A percentile compares a stretch with the other conserved stretches of the same genome.
Conservation (phyloP, 1,284 basidiomycete genomes). For the Ganoderma leucocontextum region DNA sequence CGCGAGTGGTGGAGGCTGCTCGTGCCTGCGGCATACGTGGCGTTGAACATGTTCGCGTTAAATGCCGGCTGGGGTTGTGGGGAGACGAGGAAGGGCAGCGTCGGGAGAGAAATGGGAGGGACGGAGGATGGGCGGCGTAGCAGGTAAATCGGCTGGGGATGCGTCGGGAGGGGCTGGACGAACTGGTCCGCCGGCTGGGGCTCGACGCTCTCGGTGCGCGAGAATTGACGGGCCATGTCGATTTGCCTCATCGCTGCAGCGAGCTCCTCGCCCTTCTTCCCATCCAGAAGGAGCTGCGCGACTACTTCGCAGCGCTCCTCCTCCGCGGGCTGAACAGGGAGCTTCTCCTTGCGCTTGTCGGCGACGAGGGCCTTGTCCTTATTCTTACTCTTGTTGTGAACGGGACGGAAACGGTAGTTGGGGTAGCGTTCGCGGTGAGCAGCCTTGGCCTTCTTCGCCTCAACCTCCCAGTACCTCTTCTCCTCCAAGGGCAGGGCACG, state of each 20-base stretch:
- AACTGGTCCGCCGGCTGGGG: slow-evolving; percentile 25
- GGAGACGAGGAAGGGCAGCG: slow-evolving; percentile 46
- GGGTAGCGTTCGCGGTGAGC: slow-evolving; percentile 72
- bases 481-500: slow-evolving; percentile 69
- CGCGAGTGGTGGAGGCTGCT: slow-evolving; percentile 45
- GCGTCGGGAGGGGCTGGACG: slow-evolving; percentile 16
- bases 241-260: slow-evolving; percentile 67
- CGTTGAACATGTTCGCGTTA: slow-evolving; percentile 23
- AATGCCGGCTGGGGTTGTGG: slow-evolving; percentile 25
- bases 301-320: slow-evolving; percentile 51
- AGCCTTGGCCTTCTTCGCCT: slow-evolving; percentile 71
- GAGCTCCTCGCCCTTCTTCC: slow-evolving; percentile 61
- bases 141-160: slow-evolving; percentile 39
- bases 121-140: slow-evolving; percentile 72
- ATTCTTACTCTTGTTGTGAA: slow-evolving; percentile 65
- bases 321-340: slow-evolving; percentile 51
- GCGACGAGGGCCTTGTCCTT: slow-evolving; percentile 43
- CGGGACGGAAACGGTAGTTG: slow-evolving; percentile 75
- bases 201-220: slow-evolving; percentile 34
- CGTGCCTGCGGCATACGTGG: slow-evolving; percentile 24
- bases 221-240: slow-evolving; percentile 48
- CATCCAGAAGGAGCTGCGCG: slow-evolving; percentile 60
- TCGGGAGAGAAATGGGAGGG: slow-evolving; percentile 59
- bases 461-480: slow-evolving; percentile 69
- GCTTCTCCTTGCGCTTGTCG: slow-evolving; percentile 37